Percentiles rank a stretch among this genome's conserved stretches.
Conservation (phyloP, 108 stramenopile species). For the Nitzschia sp. region DNA sequence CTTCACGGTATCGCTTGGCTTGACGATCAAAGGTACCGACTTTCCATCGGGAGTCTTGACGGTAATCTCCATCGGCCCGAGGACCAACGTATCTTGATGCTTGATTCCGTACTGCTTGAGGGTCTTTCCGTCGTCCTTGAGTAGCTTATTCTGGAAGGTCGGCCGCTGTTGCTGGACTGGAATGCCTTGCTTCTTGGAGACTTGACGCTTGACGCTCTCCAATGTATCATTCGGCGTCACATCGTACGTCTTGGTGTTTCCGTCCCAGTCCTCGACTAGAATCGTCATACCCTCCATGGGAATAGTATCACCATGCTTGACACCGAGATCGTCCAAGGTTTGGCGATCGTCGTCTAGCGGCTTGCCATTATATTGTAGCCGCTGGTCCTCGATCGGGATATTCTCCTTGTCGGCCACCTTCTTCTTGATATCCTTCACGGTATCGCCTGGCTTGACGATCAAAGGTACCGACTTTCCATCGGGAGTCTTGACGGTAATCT, state of each 20-base stretch:
- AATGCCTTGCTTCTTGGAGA: conserved; percentile 13
- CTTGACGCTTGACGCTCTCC: conserved; percentile 18
- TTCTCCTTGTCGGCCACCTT: conserved; percentile 15
- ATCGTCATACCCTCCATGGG: conserved; percentile 35
- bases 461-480: conserved; percentile 12
- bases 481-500: conserved; percentile 26
- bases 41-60: conserved; percentile 17
- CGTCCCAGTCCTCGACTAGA: conserved; percentile 11
- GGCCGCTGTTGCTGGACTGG: conserved; percentile 46
- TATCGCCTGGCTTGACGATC: conserved; percentile 20
- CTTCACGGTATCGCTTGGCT: conserved; percentile 19
- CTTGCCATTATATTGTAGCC: conserved; percentile 17
- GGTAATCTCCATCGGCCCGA: conserved; percentile 31
- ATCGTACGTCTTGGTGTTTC: neutral
- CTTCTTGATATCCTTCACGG: conserved; percentile 24
- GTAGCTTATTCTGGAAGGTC: conserved; percentile 59
- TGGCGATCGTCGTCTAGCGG: conserved; percentile 19
- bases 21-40: conserved; percentile 1
- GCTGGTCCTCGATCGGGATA: conserved; percentile 28
- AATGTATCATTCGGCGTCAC: conserved; percentile 29
- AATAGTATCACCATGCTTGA: conserved; percentile 27
- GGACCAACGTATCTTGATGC: conserved; percentile 11
- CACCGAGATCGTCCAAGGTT: conserved; percentile 18
- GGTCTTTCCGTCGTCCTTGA: conserved; percentile 11
- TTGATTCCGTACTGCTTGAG: conserved; percentile 8